A percentile compares a stretch with the other conserved stretches of the same genome.
These are phyloP conservation scores for Salicornia ramosissima DNA, from an alignment of 148 eudicot genomes.

Conservation along the genomic window DNA sequence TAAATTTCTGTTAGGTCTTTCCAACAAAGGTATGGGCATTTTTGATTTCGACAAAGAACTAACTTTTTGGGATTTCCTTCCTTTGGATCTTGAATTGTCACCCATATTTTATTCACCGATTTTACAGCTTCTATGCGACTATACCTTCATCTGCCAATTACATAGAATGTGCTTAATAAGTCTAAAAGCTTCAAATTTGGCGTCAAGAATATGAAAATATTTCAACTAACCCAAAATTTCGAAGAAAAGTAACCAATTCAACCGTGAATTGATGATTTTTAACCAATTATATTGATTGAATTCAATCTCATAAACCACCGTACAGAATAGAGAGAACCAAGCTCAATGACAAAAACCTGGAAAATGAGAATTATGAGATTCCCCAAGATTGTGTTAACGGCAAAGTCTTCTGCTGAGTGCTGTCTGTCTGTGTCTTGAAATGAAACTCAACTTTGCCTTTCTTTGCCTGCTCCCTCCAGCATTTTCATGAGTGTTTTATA, in stretches of 20 bases:
- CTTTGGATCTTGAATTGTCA: constrained; percentile 18
- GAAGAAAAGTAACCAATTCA: background rate
- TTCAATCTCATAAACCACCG: background rate
- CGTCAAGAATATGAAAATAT: background rate
- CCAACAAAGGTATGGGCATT: constrained; percentile 4
- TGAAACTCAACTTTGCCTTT: too few relatives aligned
- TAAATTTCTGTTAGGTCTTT: constrained; percentile 16
- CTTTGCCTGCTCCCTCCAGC: too few relatives aligned
- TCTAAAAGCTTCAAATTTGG: constrained; percentile 31
- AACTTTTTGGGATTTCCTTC: constrained; percentile 24
- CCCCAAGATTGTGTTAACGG: too few relatives aligned
- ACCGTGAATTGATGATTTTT: background rate
- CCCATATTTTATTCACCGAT: constrained; percentile 25
- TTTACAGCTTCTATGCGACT: constrained; percentile 32
- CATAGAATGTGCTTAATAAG: constrained; percentile 31
- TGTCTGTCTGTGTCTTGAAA: too few relatives aligned
- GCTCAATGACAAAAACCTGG: too few relatives aligned
- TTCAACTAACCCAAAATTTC: background rate
- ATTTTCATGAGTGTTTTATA: too few relatives aligned
- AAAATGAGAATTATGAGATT: background rate
- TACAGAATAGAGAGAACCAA: too few relatives aligned
- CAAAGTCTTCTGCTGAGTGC: too few relatives aligned
- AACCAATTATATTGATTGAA: background rate
- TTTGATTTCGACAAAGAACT: constrained; percentile 8
- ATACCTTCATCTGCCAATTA: constrained; percentile 32